A percentile compares a stretch with the other conserved stretches of the same genome.
phyloP scores from a whole-genome alignment of 352 stramenopile species.

The Pythium inflatum region DNA sequence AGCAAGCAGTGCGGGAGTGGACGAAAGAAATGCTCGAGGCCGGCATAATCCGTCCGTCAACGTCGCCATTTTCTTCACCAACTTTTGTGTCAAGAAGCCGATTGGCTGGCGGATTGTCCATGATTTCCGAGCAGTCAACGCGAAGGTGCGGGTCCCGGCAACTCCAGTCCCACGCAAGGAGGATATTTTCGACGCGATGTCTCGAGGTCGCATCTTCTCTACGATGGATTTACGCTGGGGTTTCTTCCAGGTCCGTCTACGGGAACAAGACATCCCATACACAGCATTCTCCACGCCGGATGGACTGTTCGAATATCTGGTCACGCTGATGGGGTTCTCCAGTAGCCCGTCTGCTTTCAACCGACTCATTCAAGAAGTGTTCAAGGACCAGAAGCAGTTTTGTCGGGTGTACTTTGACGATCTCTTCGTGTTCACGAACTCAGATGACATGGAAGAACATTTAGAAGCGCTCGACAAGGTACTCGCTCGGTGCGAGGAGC shows the following conservation, averaged over 20 bases:
- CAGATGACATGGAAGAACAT: conserved; percentile 22
- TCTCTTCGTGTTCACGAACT: conserved; percentile 34
- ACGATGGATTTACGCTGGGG: conserved; percentile 29
- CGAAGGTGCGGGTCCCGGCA: not conserved
- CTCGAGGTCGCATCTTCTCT: conserved; percentile 20
- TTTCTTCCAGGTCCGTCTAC: conserved; percentile 28
- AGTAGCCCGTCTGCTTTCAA: conserved; percentile 32
- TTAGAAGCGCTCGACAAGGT: conserved; percentile 21
- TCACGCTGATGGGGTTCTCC: conserved; percentile 32
- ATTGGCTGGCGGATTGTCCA: conserved; percentile 37
- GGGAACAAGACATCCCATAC: conserved; percentile 27
- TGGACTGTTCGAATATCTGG: conserved; percentile 32
- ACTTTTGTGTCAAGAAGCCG: conserved; percentile 34
- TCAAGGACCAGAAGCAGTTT: conserved; percentile 18
- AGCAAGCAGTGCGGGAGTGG: conserved; percentile 9
- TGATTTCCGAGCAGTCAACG: conserved; percentile 22
- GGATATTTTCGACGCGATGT: conserved; percentile 30
- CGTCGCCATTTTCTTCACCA: conserved; percentile 22
- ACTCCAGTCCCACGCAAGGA: conserved; percentile 33
- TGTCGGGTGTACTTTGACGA: conserved; percentile 35
- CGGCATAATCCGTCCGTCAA: conserved; percentile 20
- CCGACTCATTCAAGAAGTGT: conserved; percentile 23
- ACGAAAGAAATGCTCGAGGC: conserved; percentile 8
- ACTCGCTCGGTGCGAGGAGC: conserved; percentile 14
- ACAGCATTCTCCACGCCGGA: conserved; percentile 30